Percentiles rank a stretch among this genome's conserved stretches.
These are phyloP conservation scores for Coemansia reversa DNA, from an alignment of 192 early-diverging fungal species.

Conservation along the genomic window DNA sequence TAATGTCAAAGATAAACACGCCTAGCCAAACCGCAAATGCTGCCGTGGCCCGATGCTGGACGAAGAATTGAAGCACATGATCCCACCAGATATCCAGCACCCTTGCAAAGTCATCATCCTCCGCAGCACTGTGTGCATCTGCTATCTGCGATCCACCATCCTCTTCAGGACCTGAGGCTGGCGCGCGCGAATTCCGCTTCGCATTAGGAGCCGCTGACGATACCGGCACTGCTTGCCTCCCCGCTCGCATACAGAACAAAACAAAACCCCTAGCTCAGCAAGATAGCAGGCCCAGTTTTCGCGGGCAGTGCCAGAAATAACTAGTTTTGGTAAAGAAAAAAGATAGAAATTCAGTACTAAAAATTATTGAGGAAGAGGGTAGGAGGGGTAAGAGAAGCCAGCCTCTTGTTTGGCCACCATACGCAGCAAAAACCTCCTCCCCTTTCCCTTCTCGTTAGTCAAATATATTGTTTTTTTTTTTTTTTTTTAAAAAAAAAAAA, in stretches of 20 bases:
- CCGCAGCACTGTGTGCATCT: background rate
- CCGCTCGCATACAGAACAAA: slow-evolving; percentile 23
- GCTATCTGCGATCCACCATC: background rate
- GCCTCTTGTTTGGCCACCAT: background rate
- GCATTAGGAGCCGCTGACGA: slow-evolving; percentile 1
- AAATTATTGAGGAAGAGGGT: slow-evolving; percentile 1
- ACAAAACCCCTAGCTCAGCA: background rate
- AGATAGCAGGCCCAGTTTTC: background rate
- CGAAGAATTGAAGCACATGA: slow-evolving; percentile 32
- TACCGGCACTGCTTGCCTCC: slow-evolving; percentile 21
- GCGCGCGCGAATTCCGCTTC: background rate
- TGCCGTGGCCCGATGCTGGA: slow-evolving; percentile 39
- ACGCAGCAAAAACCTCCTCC: background rate
- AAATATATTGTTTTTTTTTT: background rate
- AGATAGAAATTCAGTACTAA: background rate
- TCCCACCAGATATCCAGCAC: slow-evolving; percentile 36
- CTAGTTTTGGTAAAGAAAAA: background rate
- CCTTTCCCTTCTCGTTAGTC: slow-evolving; percentile 1
- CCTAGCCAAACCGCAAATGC: slow-evolving; percentile 36
- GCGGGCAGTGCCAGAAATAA: background rate
- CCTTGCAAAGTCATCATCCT: slow-evolving; percentile 19
- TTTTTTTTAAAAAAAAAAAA: background rate
- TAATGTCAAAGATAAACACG: slow-evolving; percentile 36
- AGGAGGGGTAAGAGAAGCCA: background rate
- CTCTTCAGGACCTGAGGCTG: background rate